Conservation (phyloP, 202 grass and related monocot species). For the Setaria viridis region DNA sequence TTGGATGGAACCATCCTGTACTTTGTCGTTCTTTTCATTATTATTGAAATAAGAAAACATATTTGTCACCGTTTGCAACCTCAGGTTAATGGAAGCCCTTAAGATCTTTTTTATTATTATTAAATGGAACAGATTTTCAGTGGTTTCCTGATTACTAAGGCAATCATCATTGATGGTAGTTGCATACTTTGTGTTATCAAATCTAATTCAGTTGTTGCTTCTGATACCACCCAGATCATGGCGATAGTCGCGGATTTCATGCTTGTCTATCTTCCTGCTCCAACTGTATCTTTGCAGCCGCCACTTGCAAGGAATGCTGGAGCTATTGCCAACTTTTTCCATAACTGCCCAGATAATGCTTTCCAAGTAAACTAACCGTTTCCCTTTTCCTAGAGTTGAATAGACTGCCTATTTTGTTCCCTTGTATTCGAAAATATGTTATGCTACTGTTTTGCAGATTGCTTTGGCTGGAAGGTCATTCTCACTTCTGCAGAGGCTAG, state of each 20-base stretch:
- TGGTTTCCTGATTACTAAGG: no score
- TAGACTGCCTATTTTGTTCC: neutral
- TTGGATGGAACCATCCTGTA: neutral
- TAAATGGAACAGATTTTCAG: no score
- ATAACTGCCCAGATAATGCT: conserved; percentile 89
- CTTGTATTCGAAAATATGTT: neutral
- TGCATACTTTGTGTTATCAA: neutral
- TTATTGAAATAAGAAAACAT: neutral
- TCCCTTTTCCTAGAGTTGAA: neutral
- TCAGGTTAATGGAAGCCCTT: no score
- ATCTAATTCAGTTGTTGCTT: conserved; percentile 9
- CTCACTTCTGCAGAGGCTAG: conserved; percentile 85
- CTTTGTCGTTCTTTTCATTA: neutral
- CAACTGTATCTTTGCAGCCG: conserved; percentile 77
- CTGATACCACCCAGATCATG: conserved; percentile 69
- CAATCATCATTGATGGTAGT: no score
- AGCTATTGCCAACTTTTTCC: conserved; percentile 75
- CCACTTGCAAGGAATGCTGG: conserved; percentile 72
- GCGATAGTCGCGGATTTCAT: conserved; percentile 92
- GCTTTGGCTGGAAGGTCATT: conserved; percentile 80
- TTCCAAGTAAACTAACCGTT: conserved; percentile 69
- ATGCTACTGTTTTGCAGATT: conserved; percentile 58
- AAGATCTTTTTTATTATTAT: no score
- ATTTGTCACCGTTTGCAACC: neutral
- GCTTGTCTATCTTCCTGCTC: conserved; percentile 98